phyloP scores from a whole-genome alignment of 2,329 filamentous ascomycete species.

The Xylariaceae sp. region DNA sequence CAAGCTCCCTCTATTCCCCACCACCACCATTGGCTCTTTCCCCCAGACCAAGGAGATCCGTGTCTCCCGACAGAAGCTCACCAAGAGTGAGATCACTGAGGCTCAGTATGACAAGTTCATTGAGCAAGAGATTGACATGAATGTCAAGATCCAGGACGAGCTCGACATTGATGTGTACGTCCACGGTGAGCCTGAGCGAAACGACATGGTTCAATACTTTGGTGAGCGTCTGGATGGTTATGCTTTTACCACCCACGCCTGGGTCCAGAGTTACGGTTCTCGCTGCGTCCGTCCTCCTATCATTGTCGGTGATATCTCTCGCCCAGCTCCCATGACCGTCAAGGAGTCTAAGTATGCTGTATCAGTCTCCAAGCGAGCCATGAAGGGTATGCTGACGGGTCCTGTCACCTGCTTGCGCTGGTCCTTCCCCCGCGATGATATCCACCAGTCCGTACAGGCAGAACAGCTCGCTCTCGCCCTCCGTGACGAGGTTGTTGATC shows the following conservation, averaged over 20 bases:
- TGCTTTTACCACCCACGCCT: conserved; percentile 97
- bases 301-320: conserved; percentile 97
- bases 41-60: conserved; percentile 99
- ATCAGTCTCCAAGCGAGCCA: conserved; percentile 94
- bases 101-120: conserved; percentile 98
- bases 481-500: conserved; percentile 96
- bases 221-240: conserved; percentile 96
- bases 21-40: conserved; percentile 99
- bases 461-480: conserved; percentile 98
- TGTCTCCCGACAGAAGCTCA: conserved; percentile 94
- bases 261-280: conserved; percentile 98
- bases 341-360: conserved; percentile 99
- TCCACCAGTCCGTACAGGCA: conserved; percentile 98
- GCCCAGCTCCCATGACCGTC: conserved; percentile 95
- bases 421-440: conserved; percentile 99
- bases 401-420: conserved; percentile 98
- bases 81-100: conserved; percentile 93
- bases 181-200: conserved; percentile 98
- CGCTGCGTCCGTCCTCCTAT: conserved; percentile 98
- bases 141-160: conserved; percentile 96
- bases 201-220: conserved; percentile 99
- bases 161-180: conserved; percentile 96
- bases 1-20: conserved; percentile 94
- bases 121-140: conserved; percentile 94
- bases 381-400: conserved; percentile 99